A percentile compares a stretch with the other conserved stretches of the same genome.
Conservation (phyloP, 768 basidiomycete species). For the Russula sp. region DNA sequence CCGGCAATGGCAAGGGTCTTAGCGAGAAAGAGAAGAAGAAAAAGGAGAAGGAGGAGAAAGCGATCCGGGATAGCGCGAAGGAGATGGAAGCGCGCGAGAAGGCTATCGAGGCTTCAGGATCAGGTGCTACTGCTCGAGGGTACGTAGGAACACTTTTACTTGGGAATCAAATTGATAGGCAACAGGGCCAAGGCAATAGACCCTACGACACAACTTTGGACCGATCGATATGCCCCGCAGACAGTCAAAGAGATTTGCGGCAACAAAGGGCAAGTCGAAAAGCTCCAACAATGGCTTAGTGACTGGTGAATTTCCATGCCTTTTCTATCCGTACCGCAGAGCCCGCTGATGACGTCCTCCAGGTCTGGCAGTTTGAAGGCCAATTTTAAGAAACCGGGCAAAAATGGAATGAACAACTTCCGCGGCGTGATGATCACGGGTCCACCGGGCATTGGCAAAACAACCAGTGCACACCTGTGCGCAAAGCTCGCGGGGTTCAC, state of each 20-base stretch:
- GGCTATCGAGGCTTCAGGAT: slow-evolving; percentile 31
- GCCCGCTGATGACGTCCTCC: slow-evolving; percentile 6
- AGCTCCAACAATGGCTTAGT: slow-evolving; percentile 79
- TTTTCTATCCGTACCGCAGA: neutral
- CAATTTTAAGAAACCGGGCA: slow-evolving; percentile 92
- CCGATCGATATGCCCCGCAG: slow-evolving; percentile 89
- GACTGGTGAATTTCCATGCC: slow-evolving; percentile 61
- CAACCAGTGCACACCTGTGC: slow-evolving; percentile 90
- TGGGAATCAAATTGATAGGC: neutral
- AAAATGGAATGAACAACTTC: slow-evolving; percentile 80
- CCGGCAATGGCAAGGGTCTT: slow-evolving; percentile 41
- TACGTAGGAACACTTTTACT: slow-evolving; percentile 24
- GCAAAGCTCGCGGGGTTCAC: slow-evolving; percentile 89
- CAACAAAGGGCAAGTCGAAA: slow-evolving; percentile 90
- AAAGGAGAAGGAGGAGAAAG: slow-evolving; percentile 73
- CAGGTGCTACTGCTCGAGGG: slow-evolving; percentile 31
- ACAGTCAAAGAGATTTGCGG: slow-evolving; percentile 89
- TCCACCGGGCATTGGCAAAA: slow-evolving; percentile 96
- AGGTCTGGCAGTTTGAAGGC: slow-evolving; percentile 74
- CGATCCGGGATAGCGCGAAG: slow-evolving; percentile 67
- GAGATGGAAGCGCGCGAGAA: slow-evolving; percentile 77
- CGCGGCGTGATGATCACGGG: slow-evolving; percentile 89
- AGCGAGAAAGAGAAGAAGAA: slow-evolving; percentile 84
- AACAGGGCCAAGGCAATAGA: slow-evolving; percentile 41
- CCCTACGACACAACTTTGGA: slow-evolving; percentile 79